These are phyloP conservation scores for Tetradesmus lagerheimii DNA, from an alignment of 139 green algal species.

Conservation along the genomic window DNA sequence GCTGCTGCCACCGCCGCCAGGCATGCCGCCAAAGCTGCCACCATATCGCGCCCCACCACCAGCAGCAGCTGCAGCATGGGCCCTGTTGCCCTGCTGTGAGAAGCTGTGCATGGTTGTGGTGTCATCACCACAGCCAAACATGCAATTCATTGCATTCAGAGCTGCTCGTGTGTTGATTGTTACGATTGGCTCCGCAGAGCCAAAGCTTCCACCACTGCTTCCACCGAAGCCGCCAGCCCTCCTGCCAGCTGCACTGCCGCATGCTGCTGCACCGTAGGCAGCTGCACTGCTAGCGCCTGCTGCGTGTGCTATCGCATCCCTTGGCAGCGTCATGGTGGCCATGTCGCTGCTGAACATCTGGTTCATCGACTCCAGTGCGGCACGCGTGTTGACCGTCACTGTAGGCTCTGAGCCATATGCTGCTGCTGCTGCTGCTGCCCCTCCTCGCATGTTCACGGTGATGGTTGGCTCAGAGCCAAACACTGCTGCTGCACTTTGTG, in stretches of 20 bases:
- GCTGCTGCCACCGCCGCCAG: not conserved
- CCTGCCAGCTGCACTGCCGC: not conserved
- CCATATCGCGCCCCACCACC: not conserved
- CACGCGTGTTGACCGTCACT: conserved; percentile 74
- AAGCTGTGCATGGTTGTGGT: conserved; percentile 35
- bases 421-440: conserved; percentile 15
- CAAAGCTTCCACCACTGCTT: not conserved
- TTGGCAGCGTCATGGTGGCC: conserved; percentile 31
- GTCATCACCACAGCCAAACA: conserved; percentile 59
- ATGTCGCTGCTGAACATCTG: conserved; percentile 68
- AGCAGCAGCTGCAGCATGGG: not conserved
- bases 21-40: not conserved
- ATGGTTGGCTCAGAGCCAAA: not conserved
- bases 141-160: conserved; percentile 73
- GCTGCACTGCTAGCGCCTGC: not conserved
- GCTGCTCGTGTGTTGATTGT: conserved; percentile 76
- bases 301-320: conserved; percentile 18
- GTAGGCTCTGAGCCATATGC: conserved; percentile 52
- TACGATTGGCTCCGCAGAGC: conserved; percentile 60
- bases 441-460: not conserved
- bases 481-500: not conserved
- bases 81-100: not conserved
- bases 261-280: not conserved
- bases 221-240: not conserved
- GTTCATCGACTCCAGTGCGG: conserved; percentile 76